Conservation (phyloP, 225 moss, liverwort and hornwort genomes). For the Straminergon stramineum region DNA sequence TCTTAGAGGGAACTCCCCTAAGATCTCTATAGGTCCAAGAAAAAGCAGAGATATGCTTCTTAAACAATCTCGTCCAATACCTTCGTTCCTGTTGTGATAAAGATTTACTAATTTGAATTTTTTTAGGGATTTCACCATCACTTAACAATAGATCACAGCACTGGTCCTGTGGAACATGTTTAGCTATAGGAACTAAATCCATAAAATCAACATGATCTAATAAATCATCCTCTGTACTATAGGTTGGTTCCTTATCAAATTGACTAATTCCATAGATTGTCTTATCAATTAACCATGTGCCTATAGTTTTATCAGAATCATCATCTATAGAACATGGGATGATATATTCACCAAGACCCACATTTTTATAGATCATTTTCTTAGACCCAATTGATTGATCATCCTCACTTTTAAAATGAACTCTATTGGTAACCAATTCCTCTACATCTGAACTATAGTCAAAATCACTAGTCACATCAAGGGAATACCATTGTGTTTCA, state of each 20-base stretch:
- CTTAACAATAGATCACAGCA: too few relatives aligned
- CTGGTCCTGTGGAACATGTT: too few relatives aligned
- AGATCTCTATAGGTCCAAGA: too few relatives aligned
- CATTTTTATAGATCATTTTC: not conserved
- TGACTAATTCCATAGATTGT: fast-evolving
- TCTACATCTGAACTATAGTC: not conserved
- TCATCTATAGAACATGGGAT: not conserved
- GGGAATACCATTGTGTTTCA: fast-evolving
- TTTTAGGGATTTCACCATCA: too few relatives aligned
- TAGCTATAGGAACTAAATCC: too few relatives aligned
- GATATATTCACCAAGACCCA: fast-evolving
- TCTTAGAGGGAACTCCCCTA: fast-evolving
- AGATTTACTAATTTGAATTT: too few relatives aligned
- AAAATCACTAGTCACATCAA: not conserved
- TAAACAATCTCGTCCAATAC: too few relatives aligned
- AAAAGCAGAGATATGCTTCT: too few relatives aligned
- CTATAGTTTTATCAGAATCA: not conserved
- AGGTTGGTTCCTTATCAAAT: fast-evolving
- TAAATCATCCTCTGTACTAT: not conserved
- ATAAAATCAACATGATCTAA: not conserved
- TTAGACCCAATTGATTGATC: not conserved
- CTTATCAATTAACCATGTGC: not conserved
- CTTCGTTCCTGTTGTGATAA: too few relatives aligned
- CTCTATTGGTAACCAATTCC: not conserved
- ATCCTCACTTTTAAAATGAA: fast-evolving